Evolutionary conservation across 345 rosid genomes (phyloP).

Genomic region (Anacardium occidentale): DNA sequence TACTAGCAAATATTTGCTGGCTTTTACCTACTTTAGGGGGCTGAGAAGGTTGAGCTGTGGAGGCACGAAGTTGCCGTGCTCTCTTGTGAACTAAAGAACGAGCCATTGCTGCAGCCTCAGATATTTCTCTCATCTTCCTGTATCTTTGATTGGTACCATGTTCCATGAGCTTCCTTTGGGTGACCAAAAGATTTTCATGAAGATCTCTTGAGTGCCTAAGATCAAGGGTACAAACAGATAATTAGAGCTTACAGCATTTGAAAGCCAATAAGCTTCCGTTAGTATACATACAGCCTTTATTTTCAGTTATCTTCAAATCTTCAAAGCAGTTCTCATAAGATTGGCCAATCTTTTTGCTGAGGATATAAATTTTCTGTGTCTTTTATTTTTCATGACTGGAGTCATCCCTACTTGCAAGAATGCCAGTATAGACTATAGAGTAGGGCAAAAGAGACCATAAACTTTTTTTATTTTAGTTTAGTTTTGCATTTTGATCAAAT

Average conservation of each 20-base stretch:
- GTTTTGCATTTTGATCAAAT: neutral
- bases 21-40: conserved; percentile 32
- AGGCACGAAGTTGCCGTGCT: conserved; percentile 54
- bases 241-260: conserved; percentile 6
- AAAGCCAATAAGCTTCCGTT: neutral
- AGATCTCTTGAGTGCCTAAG: conserved; percentile 63
- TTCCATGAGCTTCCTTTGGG: conserved; percentile 50
- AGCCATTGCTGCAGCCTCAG: conserved; percentile 56
- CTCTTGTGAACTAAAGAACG: conserved; percentile 64
- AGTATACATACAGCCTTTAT: neutral
- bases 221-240: conserved; percentile 12
- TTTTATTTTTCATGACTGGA: neutral
- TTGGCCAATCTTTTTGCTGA: neutral
- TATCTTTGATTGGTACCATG: conserved; percentile 46
- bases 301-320: neutral
- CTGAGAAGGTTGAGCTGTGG: conserved; percentile 38
- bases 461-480: neutral
- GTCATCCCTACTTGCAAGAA: neutral
- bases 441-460: neutral
- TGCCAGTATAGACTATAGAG: neutral
- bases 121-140: conserved; percentile 50
- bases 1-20: conserved; percentile 24
- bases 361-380: neutral
- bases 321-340: neutral
- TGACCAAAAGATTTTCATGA: conserved; percentile 47